phyloP scores from a whole-genome alignment of 768 basidiomycete genomes.

The Boletus rex-veris region DNA sequence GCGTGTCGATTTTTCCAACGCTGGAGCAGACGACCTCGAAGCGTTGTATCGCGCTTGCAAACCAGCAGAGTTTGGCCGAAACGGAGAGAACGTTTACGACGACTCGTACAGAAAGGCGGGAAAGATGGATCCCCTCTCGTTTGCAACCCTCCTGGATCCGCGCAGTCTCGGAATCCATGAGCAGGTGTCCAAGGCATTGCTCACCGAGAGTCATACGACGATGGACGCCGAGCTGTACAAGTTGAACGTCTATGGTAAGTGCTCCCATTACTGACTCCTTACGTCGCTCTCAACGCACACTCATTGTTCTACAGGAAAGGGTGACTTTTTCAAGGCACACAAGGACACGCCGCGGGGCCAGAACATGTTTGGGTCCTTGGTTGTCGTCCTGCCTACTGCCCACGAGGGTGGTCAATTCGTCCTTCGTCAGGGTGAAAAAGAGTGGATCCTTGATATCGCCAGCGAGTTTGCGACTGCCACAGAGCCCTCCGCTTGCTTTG shows the following conservation, averaged over 20 bases:
- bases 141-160: constrained; percentile 20
- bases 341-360: constrained; percentile 34
- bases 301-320: neutral
- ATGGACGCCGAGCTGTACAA: constrained; percentile 36
- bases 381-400: constrained; percentile 45
- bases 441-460: constrained; percentile 4
- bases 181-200: neutral
- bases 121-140: constrained; percentile 39
- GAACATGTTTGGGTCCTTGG: constrained; percentile 50
- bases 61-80: constrained; percentile 5
- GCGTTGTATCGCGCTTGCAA: neutral
- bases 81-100: constrained; percentile 1
- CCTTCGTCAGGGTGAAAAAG: constrained; percentile 1
- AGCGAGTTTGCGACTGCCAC: neutral
- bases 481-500: constrained; percentile 30
- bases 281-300: neutral
- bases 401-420: constrained; percentile 14
- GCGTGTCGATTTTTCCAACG: no score
- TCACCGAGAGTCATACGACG: neutral
- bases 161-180: constrained; percentile 2
- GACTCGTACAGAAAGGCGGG: constrained; percentile 39
- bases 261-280: no score
- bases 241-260: constrained; percentile 45
- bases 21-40: no score
- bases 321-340: constrained; percentile 9